phyloP scores from a whole-genome alignment of 495 filamentous ascomycete species.

The Hyaloscypha bicolor region DNA sequence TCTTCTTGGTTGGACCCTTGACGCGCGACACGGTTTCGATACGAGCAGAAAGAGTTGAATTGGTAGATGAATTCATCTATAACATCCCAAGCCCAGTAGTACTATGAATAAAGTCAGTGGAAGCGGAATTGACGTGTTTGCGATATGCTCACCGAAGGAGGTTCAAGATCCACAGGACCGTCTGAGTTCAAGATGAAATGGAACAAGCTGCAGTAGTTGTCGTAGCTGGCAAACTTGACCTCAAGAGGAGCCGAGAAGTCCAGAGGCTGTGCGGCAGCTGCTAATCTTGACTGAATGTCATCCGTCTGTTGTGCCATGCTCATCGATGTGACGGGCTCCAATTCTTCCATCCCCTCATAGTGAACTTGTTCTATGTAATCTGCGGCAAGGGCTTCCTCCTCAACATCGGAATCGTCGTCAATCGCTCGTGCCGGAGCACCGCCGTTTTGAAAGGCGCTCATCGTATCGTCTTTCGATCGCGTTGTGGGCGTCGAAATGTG shows the following conservation, averaged over 20 bases:
- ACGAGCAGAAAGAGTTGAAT: conserved; percentile 98
- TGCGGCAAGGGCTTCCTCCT: conserved; percentile 91
- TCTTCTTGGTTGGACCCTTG: conserved; percentile 87
- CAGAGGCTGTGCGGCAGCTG: conserved; percentile 87
- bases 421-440: conserved; percentile 54
- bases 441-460: conserved; percentile 55
- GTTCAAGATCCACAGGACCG: conserved; percentile 93
- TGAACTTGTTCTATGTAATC: conserved; percentile 95
- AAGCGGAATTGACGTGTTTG: conserved; percentile 5
- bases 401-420: conserved; percentile 85
- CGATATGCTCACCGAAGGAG: conserved; percentile 70
- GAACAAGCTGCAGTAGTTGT: conserved; percentile 98
- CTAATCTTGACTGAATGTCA: conserved; percentile 90
- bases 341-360: conserved; percentile 82
- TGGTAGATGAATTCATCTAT: conserved; percentile 99
- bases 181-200: conserved; percentile 99
- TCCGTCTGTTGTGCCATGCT: conserved; percentile 57
- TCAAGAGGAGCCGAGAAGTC: conserved; percentile 94
- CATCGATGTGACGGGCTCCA: conserved; percentile 62
- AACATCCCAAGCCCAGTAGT: conserved; percentile 99
- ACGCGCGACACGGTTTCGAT: conserved; percentile 87
- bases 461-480: conserved; percentile 32
- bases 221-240: conserved; percentile 96
- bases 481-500: conserved; percentile 18
- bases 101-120: conserved; percentile 52